Base-by-base conservation (phyloP, 768 basidiomycete species). In the Clitopilus passeckerianus region DNA sequence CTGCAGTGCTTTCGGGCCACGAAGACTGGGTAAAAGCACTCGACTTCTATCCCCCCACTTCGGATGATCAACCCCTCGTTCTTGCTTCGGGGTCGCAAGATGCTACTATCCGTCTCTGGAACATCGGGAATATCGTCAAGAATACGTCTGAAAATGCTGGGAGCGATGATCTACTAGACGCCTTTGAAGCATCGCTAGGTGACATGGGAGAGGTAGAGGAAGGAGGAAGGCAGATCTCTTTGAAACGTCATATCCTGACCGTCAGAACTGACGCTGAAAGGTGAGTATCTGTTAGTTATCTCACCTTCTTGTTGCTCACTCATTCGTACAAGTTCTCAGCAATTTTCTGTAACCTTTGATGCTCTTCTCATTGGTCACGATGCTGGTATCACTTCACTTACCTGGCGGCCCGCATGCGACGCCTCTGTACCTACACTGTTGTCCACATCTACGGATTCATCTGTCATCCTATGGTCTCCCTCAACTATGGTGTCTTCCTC, bases 1-100 rank as follows among this genome's bases (percentile, higher is more conserved):
- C 85, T 18, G 82, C 83, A 2, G 73, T 76, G 0, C 76, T 92
- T 53, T 74, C 83, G 12, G 97, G 97, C 1, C 97, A 99, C 67
- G 92, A 97, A 78, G 96, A 99, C 67, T 99, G 97, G 97, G 81
- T 98, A 57, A 86, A 90, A 57, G 80, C 86, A 60, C 82, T 98
- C 35, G 81, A 87, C 1, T 94, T 98, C 70, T 77, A 77, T 50
- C 44, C 65, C 0, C 72, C 78, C 10, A 52, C 58, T 16, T 61
- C 66, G 5, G 61, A 69, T 3, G 67, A 71, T 1, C 75, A 79
- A n/a, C 74, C 79, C 30, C 77, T 98, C 7, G 69, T 90, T 0
- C 78, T 99, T 35, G 95, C 97, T 1, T 95, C 95, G 22, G 97
- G 94, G 1, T 95, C 95, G 8, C 97, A 98, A 73, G 97, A 99